Conservation (phyloP, 2,329 filamentous ascomycete species). For the Gyromitra esculenta region DNA sequence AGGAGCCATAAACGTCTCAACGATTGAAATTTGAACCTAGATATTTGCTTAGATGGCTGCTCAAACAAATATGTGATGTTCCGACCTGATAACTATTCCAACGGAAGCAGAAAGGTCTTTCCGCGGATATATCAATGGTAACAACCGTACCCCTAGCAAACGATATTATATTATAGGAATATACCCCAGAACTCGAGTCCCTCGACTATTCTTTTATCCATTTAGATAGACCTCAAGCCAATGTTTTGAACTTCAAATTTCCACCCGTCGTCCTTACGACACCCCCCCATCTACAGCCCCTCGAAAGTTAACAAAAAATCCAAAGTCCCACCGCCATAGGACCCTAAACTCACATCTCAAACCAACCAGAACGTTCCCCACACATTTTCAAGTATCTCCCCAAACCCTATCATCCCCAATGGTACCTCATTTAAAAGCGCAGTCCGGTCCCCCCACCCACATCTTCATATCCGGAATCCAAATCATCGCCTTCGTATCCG, state of each 20-base stretch:
- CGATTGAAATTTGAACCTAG: too few relatives aligned
- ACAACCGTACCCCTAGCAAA: background rate
- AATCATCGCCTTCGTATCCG: conserved; percentile 30
- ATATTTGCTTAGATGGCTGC: background rate
- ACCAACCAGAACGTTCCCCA: too few relatives aligned
- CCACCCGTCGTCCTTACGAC: too few relatives aligned
- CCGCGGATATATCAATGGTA: background rate
- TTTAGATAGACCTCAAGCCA: too few relatives aligned
- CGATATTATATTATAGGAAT: background rate
- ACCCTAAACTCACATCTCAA: too few relatives aligned
- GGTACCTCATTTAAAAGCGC: background rate
- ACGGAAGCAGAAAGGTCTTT: background rate
- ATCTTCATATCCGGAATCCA: conserved; percentile 35
- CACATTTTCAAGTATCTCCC: too few relatives aligned
- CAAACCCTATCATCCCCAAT: background rate
- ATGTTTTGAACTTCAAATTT: too few relatives aligned
- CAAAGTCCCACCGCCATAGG: too few relatives aligned
- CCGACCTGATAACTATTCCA: background rate
- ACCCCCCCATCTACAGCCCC: too few relatives aligned
- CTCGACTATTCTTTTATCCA: background rate
- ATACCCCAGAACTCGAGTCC: background rate
- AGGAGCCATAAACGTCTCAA: background rate
- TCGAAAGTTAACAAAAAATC: too few relatives aligned
- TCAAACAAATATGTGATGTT: background rate
- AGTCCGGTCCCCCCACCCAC: conserved; percentile 41